Conservation (phyloP, 352 stramenopile genomes). For the Phytophthora vignae region DNA sequence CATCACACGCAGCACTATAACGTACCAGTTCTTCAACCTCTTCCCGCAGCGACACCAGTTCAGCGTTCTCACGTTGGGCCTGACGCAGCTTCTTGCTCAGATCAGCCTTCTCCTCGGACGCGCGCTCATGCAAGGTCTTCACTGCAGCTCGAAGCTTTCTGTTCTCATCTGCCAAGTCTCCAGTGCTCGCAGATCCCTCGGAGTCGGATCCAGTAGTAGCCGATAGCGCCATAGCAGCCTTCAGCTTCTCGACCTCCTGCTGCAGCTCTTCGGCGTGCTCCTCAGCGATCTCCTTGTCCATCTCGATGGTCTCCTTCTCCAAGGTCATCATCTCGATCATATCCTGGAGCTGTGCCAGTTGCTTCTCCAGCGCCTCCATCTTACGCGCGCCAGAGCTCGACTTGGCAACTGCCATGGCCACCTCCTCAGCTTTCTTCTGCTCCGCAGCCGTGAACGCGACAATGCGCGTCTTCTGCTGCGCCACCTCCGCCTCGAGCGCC, state of each 20-base stretch:
- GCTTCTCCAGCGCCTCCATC: slow-evolving; percentile 69
- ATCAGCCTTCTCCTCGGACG: slow-evolving; percentile 81
- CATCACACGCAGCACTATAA: slow-evolving; percentile 4
- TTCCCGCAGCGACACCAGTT: slow-evolving; percentile 67
- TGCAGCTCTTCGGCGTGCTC: slow-evolving; percentile 80
- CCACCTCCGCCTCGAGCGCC: slow-evolving; percentile 67
- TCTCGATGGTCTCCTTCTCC: slow-evolving; percentile 89
- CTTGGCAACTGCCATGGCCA: slow-evolving; percentile 76
- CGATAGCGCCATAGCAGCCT: slow-evolving; percentile 61
- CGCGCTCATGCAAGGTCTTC: slow-evolving; percentile 86
- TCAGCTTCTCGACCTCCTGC: slow-evolving; percentile 80
- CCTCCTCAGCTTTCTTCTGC: slow-evolving; percentile 83
- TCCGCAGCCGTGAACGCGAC: slow-evolving; percentile 69
- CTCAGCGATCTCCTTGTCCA: slow-evolving; percentile 91
- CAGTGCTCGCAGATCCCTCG: slow-evolving; percentile 33
- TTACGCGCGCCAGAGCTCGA: slow-evolving; percentile 71
- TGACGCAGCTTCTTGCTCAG: slow-evolving; percentile 84
- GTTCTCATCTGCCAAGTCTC: slow-evolving; percentile 81
- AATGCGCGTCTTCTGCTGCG: slow-evolving; percentile 74
- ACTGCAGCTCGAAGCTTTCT: slow-evolving; percentile 82
- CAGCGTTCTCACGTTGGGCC: slow-evolving; percentile 72
- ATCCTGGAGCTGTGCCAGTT: slow-evolving; percentile 79
- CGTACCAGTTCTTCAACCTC: slow-evolving; percentile 79
- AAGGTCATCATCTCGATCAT: slow-evolving; percentile 88
- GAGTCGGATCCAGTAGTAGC: slow-evolving; percentile 51